phyloP scores from a whole-genome alignment of 2,329 filamentous ascomycete genomes.

The Alternaria metachromatica region DNA sequence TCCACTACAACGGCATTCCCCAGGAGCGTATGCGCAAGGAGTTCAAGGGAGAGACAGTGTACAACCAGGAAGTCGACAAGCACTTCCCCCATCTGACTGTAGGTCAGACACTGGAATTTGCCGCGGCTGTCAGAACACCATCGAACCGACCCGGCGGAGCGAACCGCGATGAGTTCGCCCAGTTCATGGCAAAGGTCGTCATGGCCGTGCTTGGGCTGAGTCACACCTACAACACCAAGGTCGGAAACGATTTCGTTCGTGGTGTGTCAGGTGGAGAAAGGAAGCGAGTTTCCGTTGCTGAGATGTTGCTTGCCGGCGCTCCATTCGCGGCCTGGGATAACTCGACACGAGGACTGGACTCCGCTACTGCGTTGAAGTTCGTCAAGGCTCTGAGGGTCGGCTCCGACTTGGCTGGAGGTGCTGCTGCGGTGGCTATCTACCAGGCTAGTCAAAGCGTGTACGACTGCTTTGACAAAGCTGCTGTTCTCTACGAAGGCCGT shows the following conservation, averaged over 20 bases:
- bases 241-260: constrained; percentile 65
- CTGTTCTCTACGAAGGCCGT: constrained; percentile 76
- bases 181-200: constrained; percentile 57
- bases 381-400: constrained; percentile 59
- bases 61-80: constrained; percentile 57
- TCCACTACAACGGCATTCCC: constrained; percentile 67
- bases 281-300: constrained; percentile 68
- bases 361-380: constrained; percentile 65
- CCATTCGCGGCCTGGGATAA: constrained; percentile 56
- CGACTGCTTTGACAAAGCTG: constrained; percentile 73
- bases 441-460: constrained; percentile 60
- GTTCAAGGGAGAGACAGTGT: constrained; percentile 56
- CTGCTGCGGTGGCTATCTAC: constrained; percentile 66
- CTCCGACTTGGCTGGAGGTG: constrained; percentile 57
- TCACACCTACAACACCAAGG: constrained; percentile 63
- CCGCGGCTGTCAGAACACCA: constrained; percentile 60
- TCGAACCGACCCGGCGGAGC: constrained; percentile 46
- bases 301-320: constrained; percentile 53
- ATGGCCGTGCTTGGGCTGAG: constrained; percentile 62
- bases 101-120: constrained; percentile 64
- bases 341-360: constrained; percentile 49
- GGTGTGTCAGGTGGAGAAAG: constrained; percentile 68
- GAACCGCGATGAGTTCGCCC: constrained; percentile 53
- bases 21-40: constrained; percentile 54
- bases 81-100: constrained; percentile 66